Conservation (phyloP, 2,329 filamentous ascomycete species). For the Trichoderma semiorbis region DNA sequence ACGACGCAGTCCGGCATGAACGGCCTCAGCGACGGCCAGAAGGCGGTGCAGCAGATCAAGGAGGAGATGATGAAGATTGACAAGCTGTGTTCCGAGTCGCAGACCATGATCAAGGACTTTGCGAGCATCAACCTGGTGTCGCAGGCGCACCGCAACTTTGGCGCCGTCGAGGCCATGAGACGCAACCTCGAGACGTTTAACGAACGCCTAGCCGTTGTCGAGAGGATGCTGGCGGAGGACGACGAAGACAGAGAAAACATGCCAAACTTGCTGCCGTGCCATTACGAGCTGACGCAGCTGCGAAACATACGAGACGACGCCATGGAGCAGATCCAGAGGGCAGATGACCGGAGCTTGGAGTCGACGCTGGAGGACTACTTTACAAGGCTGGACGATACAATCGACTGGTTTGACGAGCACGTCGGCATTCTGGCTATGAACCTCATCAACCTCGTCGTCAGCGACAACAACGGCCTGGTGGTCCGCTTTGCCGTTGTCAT, state of each 20-base stretch:
- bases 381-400: conserved; percentile 74
- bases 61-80: conserved; percentile 99
- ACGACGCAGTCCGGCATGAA: conserved; percentile 91
- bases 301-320: conserved; percentile 94
- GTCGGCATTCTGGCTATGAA: conserved; percentile 85
- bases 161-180: conserved; percentile 90
- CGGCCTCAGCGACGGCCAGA: conserved; percentile 83
- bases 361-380: conserved; percentile 89
- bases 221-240: conserved; percentile 76
- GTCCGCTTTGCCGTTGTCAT: conserved; percentile 90
- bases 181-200: conserved; percentile 85
- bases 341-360: conserved; percentile 69
- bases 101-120: conserved; percentile 97
- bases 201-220: conserved; percentile 69
- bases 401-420: conserved; percentile 95
- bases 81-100: conserved; percentile 92
- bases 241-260: conserved; percentile 84
- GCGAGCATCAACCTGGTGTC: conserved; percentile 87
- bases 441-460: conserved; percentile 79
- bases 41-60: conserved; percentile 87
- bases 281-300: conserved; percentile 88
- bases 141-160: conserved; percentile 94
- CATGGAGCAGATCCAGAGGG: conserved; percentile 87
- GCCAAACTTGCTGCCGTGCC: conserved; percentile 82
- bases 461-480: conserved; percentile 83